Base-by-base conservation (phyloP, 495 filamentous ascomycete genomes). In the Parachaetomium inaequale region DNA sequence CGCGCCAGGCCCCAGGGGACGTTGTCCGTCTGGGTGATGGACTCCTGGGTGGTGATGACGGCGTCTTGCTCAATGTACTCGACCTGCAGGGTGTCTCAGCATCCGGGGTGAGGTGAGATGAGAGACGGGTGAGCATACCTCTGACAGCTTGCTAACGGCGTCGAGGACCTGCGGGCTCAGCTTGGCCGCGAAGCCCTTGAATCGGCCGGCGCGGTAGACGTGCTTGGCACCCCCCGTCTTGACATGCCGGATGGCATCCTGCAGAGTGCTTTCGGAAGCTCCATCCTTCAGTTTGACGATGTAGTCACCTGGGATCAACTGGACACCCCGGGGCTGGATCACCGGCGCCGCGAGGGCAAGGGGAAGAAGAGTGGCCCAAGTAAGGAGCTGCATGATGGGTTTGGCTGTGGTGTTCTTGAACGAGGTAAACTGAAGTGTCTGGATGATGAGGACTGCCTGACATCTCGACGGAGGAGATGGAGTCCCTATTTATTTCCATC, bases 1-100 rank as follows among this genome's bases (percentile, higher is more conserved):
- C 82, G 78, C 19, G 76, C 79, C 40, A 88, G 78, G 46, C 85
- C 85, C 82, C 84, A 88, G 14, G 86, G 79, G 58, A 81, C 79
- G 62, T 74, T 67, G 11, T 64, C 60, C 3, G 38, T 42, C 70
- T 88, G 84, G 58, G 80, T 77, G 53, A 70, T 55, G 57, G 72
- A 63, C 47, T 74, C 71, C 53, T 72, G 70, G 55, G 75, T 72
- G 46, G 63, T 74, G 54, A 80, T 69, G 55, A 82, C 59, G 58
- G 68, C 66, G 47, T 83, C 79, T 56, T 79, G 72, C 71, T 83
- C 81, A 46, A 83, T 72, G 67, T 78, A 81, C 21, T 81, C 81
- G 61, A 82, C 80, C 77, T 78, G 46, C 0, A 4, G 15, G 21
- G 10, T 1, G 45, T 64, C n/a, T 38, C 10, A 61, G 46, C 5